Evolutionary conservation across 805 yeast species (phyloP), one percentile per base, ranked within the genome.

Genomic region (Ogataea pignaliae): DNA sequence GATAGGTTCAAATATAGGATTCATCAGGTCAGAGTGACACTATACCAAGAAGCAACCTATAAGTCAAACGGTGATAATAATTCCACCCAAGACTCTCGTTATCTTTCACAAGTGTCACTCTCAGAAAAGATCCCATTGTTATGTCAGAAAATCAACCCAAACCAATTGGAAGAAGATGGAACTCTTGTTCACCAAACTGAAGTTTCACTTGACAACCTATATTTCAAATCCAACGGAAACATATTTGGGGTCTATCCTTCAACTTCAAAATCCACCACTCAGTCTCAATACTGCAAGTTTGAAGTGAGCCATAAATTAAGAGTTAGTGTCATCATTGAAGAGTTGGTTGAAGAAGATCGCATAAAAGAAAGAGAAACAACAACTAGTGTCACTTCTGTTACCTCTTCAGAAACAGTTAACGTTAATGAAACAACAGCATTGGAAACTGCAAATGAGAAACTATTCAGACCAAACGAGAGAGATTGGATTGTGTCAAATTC

Each of bases 31-130:
- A 58, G 45, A 28, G 45, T 61, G 13, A 39, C 36, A 3, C 46
- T 64, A 9, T 38, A 46, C 13, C 69, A 64, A 50, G 43, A 45
- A 7, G 46, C 62, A 11, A 42, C 43, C 9, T 55, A 57, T 38
- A 37, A 47, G 12, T 33, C 35, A 11, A 29, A 32, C 12, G 26
- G 29, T 2, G 26, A 29, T 10, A 21, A 21, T n/a, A n/a, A 16
- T 11, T 16, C 26, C 44, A 26, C 28, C 29, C 34, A 18, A 16
- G 34, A 14, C 37, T 16, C 4, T 5, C 14, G 14, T 16, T 42
- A 42, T 36, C 38, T 48, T 33, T 6, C 42, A 7, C 17, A 40
- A 26, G 33, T 53, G 15, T 36, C 41, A 6, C 39, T 47, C 21
- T 43, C 44, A 11, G 59, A 57, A 34, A 51, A 45, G 38, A 47